Evolutionary conservation across 495 filamentous ascomycete genomes (phyloP).

Genomic region (Xylaria intraflava): DNA sequence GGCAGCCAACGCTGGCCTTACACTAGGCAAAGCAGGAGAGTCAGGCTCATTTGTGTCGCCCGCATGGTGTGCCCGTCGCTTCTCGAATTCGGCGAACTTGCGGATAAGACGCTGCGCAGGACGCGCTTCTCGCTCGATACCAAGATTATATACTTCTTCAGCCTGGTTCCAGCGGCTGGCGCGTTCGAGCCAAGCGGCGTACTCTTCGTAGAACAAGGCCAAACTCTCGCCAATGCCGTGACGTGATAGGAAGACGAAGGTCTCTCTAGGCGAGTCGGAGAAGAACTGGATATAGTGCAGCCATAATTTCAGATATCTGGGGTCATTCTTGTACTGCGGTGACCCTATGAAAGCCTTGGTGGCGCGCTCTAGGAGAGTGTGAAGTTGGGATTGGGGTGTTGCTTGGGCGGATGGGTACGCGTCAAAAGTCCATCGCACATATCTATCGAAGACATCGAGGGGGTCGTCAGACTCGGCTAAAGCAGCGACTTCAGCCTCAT

Average conservation of each 20-base stretch:
- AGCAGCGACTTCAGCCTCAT: slow-evolving; percentile 70
- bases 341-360: slow-evolving; percentile 82
- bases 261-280: slow-evolving; percentile 84
- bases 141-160: slow-evolving; percentile 84
- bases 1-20: slow-evolving; percentile 76
- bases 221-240: slow-evolving; percentile 81
- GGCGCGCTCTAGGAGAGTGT: slow-evolving; percentile 84
- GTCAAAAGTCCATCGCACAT: slow-evolving; percentile 92
- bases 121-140: slow-evolving; percentile 80
- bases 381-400: slow-evolving; percentile 79
- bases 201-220: slow-evolving; percentile 96
- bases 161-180: slow-evolving; percentile 85
- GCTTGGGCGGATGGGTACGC: slow-evolving; percentile 92
- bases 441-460: slow-evolving; percentile 91
- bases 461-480: slow-evolving; percentile 89
- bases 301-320: slow-evolving; percentile 88
- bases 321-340: slow-evolving; percentile 87
- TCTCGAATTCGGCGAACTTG: slow-evolving; percentile 86
- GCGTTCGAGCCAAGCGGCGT: slow-evolving; percentile 83
- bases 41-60: slow-evolving; percentile 58
- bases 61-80: slow-evolving; percentile 59
- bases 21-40: slow-evolving; percentile 77
- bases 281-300: slow-evolving; percentile 89
- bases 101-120: slow-evolving; percentile 73
- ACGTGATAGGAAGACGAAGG: slow-evolving; percentile 82